Base-by-base conservation (phyloP, 176 grass and related monocot genomes). In the Typha latifolia region DNA sequence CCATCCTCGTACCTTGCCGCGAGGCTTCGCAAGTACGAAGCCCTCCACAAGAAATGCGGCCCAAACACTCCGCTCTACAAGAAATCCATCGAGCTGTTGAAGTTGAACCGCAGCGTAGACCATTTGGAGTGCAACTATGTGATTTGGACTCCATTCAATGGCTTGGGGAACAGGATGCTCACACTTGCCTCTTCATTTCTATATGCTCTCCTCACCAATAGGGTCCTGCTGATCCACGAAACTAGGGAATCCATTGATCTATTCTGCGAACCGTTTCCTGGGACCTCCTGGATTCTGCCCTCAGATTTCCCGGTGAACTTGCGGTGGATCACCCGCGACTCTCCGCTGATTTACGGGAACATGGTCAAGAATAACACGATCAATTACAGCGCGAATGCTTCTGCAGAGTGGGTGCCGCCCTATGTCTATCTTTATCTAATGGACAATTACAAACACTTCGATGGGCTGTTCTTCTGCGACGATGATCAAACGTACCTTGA, bases 251-350 rank as follows among this genome's bases (percentile, higher is more conserved):
- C 83, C 80, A 50, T 48, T 12, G 80, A 79, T 26, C 55, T 90
- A 66, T 90, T 90, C 75, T 90, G 83, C 61, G 77, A 86, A 57
- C 87, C 83, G 0, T 90, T 90, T 75, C 87, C 87, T 0, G 87
- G 71, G 20, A 71, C 77, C 0, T 64, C 80, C 13, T 90, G 87
- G 87, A 64, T 80, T 69, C 69, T 90, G 12, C 77, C 83, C 0
- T 2, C 2, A 4, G 73, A 72, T 37, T 86, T 86, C 71, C 83
- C 66, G 31, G 32, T 78, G 22, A 77, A 83, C 62, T 61, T 90
- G 22, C 67, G 63, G 12, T 32, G 0, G 23, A 74, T 90, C 62
- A 26, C 24, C 75, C 75, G 71, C 15, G 83, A 72, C 62, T 82
- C 72, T 22, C 72, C 82, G 14, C 66, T 47, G 32, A 86, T 80